Evolutionary conservation across 495 filamentous ascomycete species (phyloP).

Genomic region (Diplogelasinospora grovesii): DNA sequence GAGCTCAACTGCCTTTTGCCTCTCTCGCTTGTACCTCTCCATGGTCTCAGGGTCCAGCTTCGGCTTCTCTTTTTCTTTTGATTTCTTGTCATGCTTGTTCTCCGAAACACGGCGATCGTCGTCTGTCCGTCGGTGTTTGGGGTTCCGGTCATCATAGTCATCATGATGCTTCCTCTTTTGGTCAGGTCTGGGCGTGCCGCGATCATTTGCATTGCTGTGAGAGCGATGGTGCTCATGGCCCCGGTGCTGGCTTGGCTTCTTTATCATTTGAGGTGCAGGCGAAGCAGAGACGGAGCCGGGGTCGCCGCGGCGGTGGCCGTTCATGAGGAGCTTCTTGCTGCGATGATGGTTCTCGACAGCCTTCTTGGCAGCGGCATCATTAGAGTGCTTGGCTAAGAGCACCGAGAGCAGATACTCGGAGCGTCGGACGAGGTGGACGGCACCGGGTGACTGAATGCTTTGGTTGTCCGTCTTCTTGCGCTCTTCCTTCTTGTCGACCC

Average conservation of each 20-base stretch:
- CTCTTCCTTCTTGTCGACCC: slow-evolving; percentile 95
- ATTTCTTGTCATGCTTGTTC: slow-evolving; percentile 22
- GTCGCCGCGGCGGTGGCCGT: slow-evolving; percentile 45
- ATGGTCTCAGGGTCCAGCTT: slow-evolving; percentile 28
- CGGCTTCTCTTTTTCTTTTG: slow-evolving; percentile 25
- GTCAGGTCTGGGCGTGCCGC: slow-evolving; percentile 37
- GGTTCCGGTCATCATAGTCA: slow-evolving; percentile 28
- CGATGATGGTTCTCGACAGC: slow-evolving; percentile 85
- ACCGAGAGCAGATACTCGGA: slow-evolving; percentile 92
- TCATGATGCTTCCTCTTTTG: slow-evolving; percentile 38
- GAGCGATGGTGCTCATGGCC: slow-evolving; percentile 46
- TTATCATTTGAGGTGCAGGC: slow-evolving; percentile 44
- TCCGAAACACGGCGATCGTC: slow-evolving; percentile 18
- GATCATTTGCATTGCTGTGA: slow-evolving; percentile 39
- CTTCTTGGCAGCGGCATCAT: slow-evolving; percentile 66
- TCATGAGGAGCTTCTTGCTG: slow-evolving; percentile 65
- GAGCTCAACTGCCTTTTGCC: slow-evolving; percentile 27
- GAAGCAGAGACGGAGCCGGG: slow-evolving; percentile 51
- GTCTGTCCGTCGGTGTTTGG: slow-evolving; percentile 29
- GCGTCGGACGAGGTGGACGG: slow-evolving; percentile 90
- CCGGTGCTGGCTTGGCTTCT: slow-evolving; percentile 34
- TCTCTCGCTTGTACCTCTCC: slow-evolving; percentile 27
- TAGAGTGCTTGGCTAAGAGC: slow-evolving; percentile 67
- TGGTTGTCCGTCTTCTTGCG: slow-evolving; percentile 70
- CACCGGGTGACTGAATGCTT: slow-evolving; percentile 82